Base-by-base conservation (phyloP, 768 basidiomycete species). In the Mycena galericulata region DNA sequence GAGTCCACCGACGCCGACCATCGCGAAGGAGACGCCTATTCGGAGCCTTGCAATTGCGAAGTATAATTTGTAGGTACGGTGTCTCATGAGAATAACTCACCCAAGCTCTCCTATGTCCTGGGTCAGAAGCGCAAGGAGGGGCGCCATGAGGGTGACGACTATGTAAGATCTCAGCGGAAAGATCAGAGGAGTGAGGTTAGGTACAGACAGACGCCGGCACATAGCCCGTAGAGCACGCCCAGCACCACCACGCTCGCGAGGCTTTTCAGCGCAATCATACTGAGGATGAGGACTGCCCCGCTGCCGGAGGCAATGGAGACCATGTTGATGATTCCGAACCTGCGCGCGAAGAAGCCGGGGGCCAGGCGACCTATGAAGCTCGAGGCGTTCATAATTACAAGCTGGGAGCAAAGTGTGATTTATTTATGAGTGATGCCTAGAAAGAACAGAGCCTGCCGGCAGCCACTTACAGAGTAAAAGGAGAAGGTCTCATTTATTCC, bases 361-460 rank as follows among this genome's bases (percentile, higher is more conserved):
- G 79, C 70, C 2, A 83, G 38, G 38, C 84, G 79, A 11, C 85
- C 85, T 24, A 81, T 69, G 22, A 83, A 69, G 40, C 74, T 73
- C 27, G 75, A 76, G 11, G 74, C 80, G 65, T 84, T 86, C 24
- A 83, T 58, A 30, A 85, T 77, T 3, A 81, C 78, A 20, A 84
- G 55, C 75, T 81, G 49, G n/a, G n/a, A n/a, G n/a, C n/a, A n/a
- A n/a, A n/a, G n/a, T n/a, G n/a, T n/a, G n/a, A n/a, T n/a, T n/a
- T n/a, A n/a, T n/a, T n/a, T n/a, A n/a, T n/a, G n/a, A n/a, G n/a
- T n/a, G n/a, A n/a, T n/a, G n/a, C n/a, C n/a, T n/a, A n/a, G n/a
- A n/a, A n/a, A n/a, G n/a, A n/a, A n/a, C n/a, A n/a, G n/a, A n/a
- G n/a, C n/a, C n/a, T n/a, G n/a, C n/a, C n/a, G n/a, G n/a, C n/a